These are phyloP conservation scores for Pleurozium schreberi DNA, from an alignment of 225 moss, liverwort and hornwort genomes.

Conservation along the genomic window DNA sequence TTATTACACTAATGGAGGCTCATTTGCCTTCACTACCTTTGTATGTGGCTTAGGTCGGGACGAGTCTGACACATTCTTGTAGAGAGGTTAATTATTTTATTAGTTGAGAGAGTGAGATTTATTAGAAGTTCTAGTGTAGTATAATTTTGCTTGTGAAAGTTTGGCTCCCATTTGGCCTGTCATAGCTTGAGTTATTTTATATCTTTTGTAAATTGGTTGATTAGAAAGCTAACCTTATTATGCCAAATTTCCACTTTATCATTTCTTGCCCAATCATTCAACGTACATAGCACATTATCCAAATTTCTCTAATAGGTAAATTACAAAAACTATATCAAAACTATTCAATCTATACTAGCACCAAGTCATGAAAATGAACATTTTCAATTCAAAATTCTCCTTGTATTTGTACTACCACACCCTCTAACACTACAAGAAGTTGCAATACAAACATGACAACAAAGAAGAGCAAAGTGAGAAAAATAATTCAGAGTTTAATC, in stretches of 20 bases:
- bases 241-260: too few relatives aligned
- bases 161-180: too few relatives aligned
- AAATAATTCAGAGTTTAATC: background rate
- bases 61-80: too few relatives aligned
- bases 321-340: too few relatives aligned
- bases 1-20: too few relatives aligned
- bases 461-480: background rate
- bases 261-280: fast-evolving
- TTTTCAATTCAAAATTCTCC: background rate
- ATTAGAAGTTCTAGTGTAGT: too few relatives aligned
- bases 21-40: too few relatives aligned
- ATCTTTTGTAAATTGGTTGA: background rate
- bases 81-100: too few relatives aligned
- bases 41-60: too few relatives aligned
- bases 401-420: background rate
- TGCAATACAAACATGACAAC: background rate
- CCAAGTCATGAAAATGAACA: background rate
- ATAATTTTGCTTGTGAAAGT: too few relatives aligned
- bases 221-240: background rate
- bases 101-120: too few relatives aligned
- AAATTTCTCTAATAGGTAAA: background rate
- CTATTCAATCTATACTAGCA: background rate
- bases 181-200: too few relatives aligned
- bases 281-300: background rate
- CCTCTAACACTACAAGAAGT: background rate